These are phyloP conservation scores for Colletotrichum cuscutae DNA, from an alignment of 2,329 filamentous ascomycete genomes.

Conservation along the genomic window DNA sequence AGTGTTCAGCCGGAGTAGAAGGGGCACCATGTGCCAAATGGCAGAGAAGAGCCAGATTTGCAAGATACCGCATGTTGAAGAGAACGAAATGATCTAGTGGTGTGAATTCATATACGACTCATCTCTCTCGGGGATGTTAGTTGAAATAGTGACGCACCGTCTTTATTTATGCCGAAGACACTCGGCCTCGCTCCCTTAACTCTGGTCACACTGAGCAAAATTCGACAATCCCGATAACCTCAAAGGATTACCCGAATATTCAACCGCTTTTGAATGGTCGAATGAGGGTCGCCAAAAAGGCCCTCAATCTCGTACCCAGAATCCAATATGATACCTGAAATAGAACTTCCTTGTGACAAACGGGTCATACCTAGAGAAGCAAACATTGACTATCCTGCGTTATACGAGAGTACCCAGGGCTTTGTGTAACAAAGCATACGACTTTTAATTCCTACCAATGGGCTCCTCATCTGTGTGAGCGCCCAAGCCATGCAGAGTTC, in stretches of 20 bases:
- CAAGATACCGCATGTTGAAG: constrained; percentile 6
- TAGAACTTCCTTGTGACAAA: constrained; percentile 2
- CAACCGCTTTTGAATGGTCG: not conserved
- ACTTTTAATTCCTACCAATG: not conserved
- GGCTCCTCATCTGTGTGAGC: not conserved
- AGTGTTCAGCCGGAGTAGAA: not conserved
- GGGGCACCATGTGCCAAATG: not conserved
- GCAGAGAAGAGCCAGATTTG: not conserved
- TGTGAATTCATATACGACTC: not conserved
- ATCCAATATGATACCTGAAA: constrained; percentile 1
- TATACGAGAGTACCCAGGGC: not conserved
- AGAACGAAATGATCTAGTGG: too few species aligned
- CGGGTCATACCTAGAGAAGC: constrained; percentile 9
- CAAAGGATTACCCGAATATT: not conserved
- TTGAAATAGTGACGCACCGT: not conserved
- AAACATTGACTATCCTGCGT: constrained; percentile 6
- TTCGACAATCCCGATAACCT: not conserved
- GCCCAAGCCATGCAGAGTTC: not conserved
- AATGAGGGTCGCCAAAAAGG: not conserved
- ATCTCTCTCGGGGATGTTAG: not conserved
- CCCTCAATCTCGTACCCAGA: not conserved
- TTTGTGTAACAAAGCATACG: constrained; percentile 9
- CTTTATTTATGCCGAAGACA: not conserved
- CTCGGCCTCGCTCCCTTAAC: not conserved
- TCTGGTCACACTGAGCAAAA: not conserved